Evolutionary conservation across 305 asterid species (phyloP).

Genomic region (Ilex paraguariensis): DNA sequence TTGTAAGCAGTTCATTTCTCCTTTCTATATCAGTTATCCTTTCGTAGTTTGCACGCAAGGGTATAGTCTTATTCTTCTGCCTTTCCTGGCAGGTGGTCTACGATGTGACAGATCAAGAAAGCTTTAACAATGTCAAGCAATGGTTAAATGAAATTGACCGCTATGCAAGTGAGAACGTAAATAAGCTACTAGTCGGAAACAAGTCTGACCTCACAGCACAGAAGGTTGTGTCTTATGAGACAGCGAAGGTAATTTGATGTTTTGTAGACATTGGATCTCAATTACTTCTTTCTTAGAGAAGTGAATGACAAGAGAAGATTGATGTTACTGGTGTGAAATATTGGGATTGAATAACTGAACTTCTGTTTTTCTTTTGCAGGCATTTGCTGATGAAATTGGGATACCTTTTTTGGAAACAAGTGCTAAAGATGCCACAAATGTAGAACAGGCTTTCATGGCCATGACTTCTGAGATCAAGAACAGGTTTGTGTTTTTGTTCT

Average conservation of each 20-base stretch:
- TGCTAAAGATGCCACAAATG: constrained; percentile 36
- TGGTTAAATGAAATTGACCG: constrained; percentile 91
- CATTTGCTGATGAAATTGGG: constrained; percentile 47
- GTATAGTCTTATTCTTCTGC: constrained; percentile 13
- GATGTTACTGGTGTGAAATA: too few species aligned
- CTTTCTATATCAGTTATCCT: background rate
- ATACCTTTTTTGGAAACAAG: constrained; percentile 48
- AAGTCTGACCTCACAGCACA: constrained; percentile 78
- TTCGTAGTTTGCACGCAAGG: constrained; percentile 5
- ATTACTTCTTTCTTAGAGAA: background rate
- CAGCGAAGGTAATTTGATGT: constrained; percentile 57
- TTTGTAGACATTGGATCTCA: background rate
- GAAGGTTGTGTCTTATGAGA: constrained; percentile 71
- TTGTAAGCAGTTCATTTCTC: constrained; percentile 37
- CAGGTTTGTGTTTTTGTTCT: constrained; percentile 13
- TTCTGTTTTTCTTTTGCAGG: constrained; percentile 16
- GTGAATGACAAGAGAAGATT: background rate
- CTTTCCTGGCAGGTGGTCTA: constrained; percentile 60
- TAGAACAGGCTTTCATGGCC: constrained; percentile 46
- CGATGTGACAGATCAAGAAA: constrained; percentile 89
- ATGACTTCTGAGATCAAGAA: constrained; percentile 40
- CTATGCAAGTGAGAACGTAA: constrained; percentile 84
- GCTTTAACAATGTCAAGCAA: constrained; percentile 85
- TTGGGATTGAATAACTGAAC: background rate
- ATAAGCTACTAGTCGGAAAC: constrained; percentile 90